Evolutionary conservation across 2,329 filamentous ascomycete species (phyloP), one percentile per base, ranked within the genome.

Genomic region (Arthrobotrys pseudoclavata): DNA sequence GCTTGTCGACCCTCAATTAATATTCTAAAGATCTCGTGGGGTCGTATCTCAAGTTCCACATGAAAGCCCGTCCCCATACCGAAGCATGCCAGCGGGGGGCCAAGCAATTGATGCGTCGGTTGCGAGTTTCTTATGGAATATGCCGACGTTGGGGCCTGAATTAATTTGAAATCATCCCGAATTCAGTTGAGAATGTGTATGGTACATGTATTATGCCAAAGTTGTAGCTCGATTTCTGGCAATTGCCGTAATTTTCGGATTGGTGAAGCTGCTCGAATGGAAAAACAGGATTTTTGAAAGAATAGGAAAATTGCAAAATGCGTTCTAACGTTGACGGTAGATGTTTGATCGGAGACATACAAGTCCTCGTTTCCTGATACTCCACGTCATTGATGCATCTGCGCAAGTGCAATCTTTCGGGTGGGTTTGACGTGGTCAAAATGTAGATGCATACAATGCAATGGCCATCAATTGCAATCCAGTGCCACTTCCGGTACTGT

Each of bases 401-500:
- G 24, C 50, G 31, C 12, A 18, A n/a, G 13, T 7, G 1, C 5
- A 53, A 6, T 18, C 3, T n/a, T n/a, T 31, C 22, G 18, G 10
- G 20, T 26, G 10, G 13, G 50, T 31, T 53, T 53, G 50, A 53
- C 50, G 50, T 53, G 50, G 24, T 18, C 26, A 29, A 31, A 13
- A 53, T 29, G 15, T 26, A 31, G 50, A 18, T 53, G 15, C 50
- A 50, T 50, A 10, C 47, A 53, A 31, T 50, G 50, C 50, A 53
- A 53, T 53, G 50, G 26, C 24, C 50, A 53, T 53, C 24, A 31
- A 29, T 31, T 18, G 4, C 20, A 24, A 20, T 20, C 7, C 47
- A 13, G 10, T 18, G 18, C 20, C 47, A 26, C 47, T 6, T 26
- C 1, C 13, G 47, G 22, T 20, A 47, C 20, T 4, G 20, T 20